Base-by-base conservation (phyloP, 352 stramenopile genomes). In the Pythium phragmiticola region DNA sequence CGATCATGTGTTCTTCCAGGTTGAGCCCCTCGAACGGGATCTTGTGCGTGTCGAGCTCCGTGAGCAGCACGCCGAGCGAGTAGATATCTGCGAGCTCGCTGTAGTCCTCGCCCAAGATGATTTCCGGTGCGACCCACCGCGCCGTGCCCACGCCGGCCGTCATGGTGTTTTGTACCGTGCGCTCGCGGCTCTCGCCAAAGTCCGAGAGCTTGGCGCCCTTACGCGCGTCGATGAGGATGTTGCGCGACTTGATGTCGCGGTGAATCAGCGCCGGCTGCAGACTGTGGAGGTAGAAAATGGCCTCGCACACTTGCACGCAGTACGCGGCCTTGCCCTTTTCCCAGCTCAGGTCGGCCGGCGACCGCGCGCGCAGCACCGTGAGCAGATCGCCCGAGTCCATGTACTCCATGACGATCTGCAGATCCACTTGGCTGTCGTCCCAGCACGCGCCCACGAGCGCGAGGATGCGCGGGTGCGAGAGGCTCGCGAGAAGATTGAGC, bases 171-270 rank as follows among this genome's bases (percentile, higher is more conserved):
- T 84, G 80, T 59, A 90, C 72, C 28, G 83, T 92, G 21, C 83
- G 83, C 72, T 92, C 78, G 34, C 83, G 78, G 30, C 78, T 89
- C 59, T 92, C 83, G 16, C 83, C 83, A 21, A 92, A 92, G 62
- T 90, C 82, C 0, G 80, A 89, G 23, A 92, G 66, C 63, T 92
- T 90, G 1, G 82, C 82, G 2, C 82, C 82, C 65, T 91, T 91
- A 19, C 76, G 60, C 21, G 70, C 78, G 65, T 92, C 82, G 21
- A 97, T 68, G 13, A 97, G 78, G 60, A 97, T 89, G 70, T 97
- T 97, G 23, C 88, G 84, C 46, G 87, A 94, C 70, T 97, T 97
- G 60, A 97, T 91, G 50, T 97, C 90, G 36, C 89, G 88, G 60
- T 97, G 90, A 70, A 97, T 95, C 39, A 97, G 72, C 41, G 87